A percentile compares a stretch with the other conserved stretches of the same genome.
phyloP scores from a whole-genome alignment of 2,329 filamentous ascomycete species.

The Helotiales sp. region DNA sequence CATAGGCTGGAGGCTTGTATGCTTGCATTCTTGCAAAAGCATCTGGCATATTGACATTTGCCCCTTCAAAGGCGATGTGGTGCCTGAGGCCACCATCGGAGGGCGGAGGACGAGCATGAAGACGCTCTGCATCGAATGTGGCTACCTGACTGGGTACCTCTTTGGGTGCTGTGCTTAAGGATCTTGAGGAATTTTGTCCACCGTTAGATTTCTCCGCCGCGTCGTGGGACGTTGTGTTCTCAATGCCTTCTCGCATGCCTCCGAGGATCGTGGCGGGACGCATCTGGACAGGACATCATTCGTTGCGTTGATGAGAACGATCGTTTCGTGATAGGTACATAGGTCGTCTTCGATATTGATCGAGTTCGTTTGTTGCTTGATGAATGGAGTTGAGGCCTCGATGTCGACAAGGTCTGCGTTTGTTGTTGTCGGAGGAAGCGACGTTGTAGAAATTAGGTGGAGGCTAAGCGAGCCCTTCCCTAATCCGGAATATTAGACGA shows the following conservation, averaged over 20 bases:
- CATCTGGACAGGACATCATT: conserved; percentile 6
- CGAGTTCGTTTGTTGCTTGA: background rate
- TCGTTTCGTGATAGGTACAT: background rate
- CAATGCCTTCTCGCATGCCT: background rate
- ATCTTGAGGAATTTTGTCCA: background rate
- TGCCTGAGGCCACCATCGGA: conserved; percentile 1
- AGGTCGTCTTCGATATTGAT: background rate
- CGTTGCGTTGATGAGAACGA: background rate
- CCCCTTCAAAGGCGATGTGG: background rate
- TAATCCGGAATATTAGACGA: background rate
- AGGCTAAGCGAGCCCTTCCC: conserved; percentile 6
- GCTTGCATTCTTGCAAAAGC: background rate
- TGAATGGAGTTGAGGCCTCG: background rate
- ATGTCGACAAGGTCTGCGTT: background rate
- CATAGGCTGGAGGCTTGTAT: conserved; percentile 1
- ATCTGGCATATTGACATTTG: background rate
- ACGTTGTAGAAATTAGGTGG: conserved; percentile 4
- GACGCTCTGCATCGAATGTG: background rate
- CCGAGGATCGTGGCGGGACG: background rate
- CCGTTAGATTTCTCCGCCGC: background rate
- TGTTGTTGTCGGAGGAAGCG: conserved; percentile 9
- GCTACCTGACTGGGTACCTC: background rate
- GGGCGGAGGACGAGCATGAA: background rate
- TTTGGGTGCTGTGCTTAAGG: background rate
- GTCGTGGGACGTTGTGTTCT: background rate